Evolutionary conservation across 176 grass and related monocot species (phyloP).

Genomic region (maize (Zea mays)): DNA sequence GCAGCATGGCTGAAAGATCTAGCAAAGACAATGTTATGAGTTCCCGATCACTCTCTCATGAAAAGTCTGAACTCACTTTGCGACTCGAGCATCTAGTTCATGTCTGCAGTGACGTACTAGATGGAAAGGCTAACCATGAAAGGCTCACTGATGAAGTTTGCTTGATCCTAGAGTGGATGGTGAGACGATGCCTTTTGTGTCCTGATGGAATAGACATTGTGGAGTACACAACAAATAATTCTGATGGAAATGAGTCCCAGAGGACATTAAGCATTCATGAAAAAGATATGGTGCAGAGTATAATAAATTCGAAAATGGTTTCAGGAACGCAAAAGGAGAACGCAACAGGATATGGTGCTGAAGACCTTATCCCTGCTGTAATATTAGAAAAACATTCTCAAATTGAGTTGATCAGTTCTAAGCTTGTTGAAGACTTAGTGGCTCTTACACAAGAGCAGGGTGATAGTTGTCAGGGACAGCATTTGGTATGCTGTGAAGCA

Average conservation of each 20-base stretch:
- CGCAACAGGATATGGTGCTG: background rate
- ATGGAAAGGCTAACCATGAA: slow-evolving; percentile 45
- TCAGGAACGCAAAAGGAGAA: background rate
- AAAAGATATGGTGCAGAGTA: slow-evolving; percentile 4
- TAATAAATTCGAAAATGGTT: slow-evolving; percentile 7
- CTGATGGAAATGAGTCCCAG: slow-evolving; percentile 35
- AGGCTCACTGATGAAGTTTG: slow-evolving; percentile 40
- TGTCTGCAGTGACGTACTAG: slow-evolving; percentile 46
- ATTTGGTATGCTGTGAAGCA: slow-evolving; percentile 26
- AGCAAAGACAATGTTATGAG: slow-evolving; percentile 29
- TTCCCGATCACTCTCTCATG: slow-evolving; percentile 23
- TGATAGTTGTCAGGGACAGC: slow-evolving; percentile 30
- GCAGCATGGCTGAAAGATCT: slow-evolving; percentile 28
- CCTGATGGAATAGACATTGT: slow-evolving; percentile 33
- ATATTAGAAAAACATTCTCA: background rate
- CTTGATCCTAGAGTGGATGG: slow-evolving; percentile 48
- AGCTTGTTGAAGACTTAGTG: slow-evolving; percentile 14
- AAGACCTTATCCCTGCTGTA: background rate
- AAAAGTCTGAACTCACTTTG: slow-evolving; percentile 45
- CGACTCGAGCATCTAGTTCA: slow-evolving; percentile 38
- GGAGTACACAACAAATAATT: slow-evolving; percentile 34
- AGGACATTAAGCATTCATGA: slow-evolving; percentile 23
- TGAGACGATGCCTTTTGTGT: slow-evolving; percentile 43
- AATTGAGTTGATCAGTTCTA: slow-evolving; percentile 22
- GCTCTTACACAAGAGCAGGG: slow-evolving; percentile 4